Evolutionary conservation across 2,329 filamentous ascomycete genomes (phyloP).

Genomic region (Pseudogymnoascus sp.): DNA sequence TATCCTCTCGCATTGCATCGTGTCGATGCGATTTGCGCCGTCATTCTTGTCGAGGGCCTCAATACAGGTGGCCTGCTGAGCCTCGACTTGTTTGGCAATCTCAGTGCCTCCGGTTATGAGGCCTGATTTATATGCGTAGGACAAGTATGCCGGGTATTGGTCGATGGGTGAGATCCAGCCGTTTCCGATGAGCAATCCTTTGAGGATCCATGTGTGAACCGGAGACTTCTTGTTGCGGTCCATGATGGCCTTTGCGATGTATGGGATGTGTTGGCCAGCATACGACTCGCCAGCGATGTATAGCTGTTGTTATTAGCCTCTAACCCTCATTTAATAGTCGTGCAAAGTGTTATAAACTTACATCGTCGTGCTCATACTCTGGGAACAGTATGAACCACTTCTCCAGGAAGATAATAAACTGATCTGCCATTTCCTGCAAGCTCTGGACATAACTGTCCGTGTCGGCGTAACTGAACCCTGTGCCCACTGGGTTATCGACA

Average conservation of each 20-base stretch:
- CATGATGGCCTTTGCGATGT: slow-evolving; percentile 86
- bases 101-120: slow-evolving; percentile 61
- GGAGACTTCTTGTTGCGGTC: slow-evolving; percentile 66
- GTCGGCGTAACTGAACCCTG: slow-evolving; percentile 91
- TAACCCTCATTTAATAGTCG: background rate
- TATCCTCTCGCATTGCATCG: slow-evolving; percentile 64
- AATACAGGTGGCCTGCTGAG: slow-evolving; percentile 59
- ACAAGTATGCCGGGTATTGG: slow-evolving; percentile 82
- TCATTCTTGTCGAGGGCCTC: slow-evolving; percentile 49
- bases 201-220: slow-evolving; percentile 60
- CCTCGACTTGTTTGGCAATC: slow-evolving; percentile 55
- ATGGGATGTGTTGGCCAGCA: slow-evolving; percentile 93
- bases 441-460: slow-evolving; percentile 81
- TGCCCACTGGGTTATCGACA: slow-evolving; percentile 93
- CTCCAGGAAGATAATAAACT: slow-evolving; percentile 82
- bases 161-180: slow-evolving; percentile 90
- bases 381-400: slow-evolving; percentile 89
- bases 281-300: slow-evolving; percentile 96
- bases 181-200: slow-evolving; percentile 88
- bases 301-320: slow-evolving; percentile 44
- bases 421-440: slow-evolving; percentile 76
- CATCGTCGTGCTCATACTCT: slow-evolving; percentile 84
- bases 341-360: slow-evolving; percentile 40
- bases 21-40: slow-evolving; percentile 55
- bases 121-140: slow-evolving; percentile 68